Conservation (phyloP, 306 rosid species). For the Mimosa bimucronata region DNA sequence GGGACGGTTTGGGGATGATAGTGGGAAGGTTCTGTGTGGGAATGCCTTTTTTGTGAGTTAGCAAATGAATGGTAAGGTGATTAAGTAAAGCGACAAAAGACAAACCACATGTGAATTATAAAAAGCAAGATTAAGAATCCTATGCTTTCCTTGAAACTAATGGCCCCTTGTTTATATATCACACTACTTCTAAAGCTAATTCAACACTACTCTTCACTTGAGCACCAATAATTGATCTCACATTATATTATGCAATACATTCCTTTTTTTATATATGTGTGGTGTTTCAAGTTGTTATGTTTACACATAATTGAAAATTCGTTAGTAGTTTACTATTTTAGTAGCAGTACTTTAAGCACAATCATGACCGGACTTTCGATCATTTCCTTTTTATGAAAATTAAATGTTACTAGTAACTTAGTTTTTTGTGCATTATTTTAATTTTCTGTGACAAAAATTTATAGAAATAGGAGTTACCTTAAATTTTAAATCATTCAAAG, state of each 20-base stretch:
- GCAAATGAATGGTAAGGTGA: conserved; percentile 9
- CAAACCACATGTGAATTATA: conserved; percentile 57
- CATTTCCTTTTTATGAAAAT: neutral
- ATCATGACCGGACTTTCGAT: neutral
- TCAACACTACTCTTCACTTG: neutral
- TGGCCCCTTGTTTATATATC: conserved; percentile 37
- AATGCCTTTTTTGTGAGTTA: conserved; percentile 32
- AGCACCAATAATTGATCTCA: neutral
- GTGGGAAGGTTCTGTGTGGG: conserved; percentile 50
- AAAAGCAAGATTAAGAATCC: conserved; percentile 65
- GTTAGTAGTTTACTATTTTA: neutral
- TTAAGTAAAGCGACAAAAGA: conserved; percentile 36
- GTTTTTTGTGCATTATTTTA: no score
- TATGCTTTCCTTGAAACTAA: conserved; percentile 44
- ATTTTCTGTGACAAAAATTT: no score
- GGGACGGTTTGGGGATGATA: conserved; percentile 36
- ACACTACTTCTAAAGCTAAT: conserved; percentile 5
- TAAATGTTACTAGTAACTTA: no score
- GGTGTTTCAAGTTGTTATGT: neutral
- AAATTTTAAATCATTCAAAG: no score
- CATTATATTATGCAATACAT: neutral
- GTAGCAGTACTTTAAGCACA: neutral
- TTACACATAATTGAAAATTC: neutral
- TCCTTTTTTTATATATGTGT: neutral
- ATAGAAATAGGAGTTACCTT: no score